Evolutionary conservation across 129 eudicot species (phyloP), one percentile per base, ranked within the genome.

Genomic region (Smallanthus sonchifolius): DNA sequence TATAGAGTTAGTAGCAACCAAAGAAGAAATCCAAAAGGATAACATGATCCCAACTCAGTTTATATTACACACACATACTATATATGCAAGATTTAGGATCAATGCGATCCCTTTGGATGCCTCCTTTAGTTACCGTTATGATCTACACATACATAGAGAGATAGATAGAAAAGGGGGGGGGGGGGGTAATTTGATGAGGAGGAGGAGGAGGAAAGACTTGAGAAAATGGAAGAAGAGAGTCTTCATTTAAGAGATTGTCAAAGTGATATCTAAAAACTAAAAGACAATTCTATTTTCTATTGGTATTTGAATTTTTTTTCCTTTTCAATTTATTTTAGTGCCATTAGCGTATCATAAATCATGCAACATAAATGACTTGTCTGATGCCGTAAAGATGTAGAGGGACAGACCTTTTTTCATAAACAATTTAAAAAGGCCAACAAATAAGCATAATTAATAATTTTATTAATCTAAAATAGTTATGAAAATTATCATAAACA

Each of bases 31-130:
- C 97, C 97, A 81, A 92, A 92, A 86, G 85, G 96, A 92, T 92
- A 74, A 86, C 97, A 92, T 87, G 96, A 89, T 88, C 96, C 97
- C 70, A 86, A 75, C 74, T 73, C 70, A 15, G 9, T 63, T 42
- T 6, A 67, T 11, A 75, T 44, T 44, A 57, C 10, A 34, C 20
- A 28, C 69, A 65, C 10, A 68, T 38, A 56, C 24, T 24, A 17
- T 28, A 15, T 49, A 69, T 75, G 44, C 37, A 35, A 19, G 80
- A 73, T 37, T 64, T 71, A 77, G 97, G 97, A 92, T 92, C 97
- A 92, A 92, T 92, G 96, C 97, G 96, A 89, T 89, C 96, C 96
- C 97, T 92, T 91, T 91, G 97, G 97, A 91, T 88, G 80, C 97
- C 47, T 91, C 86, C 94, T 80, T 73, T 35, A 80, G 94, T 70